Conservation (phyloP, 495 filamentous ascomycete species). For the Lophiostoma macrostomum region DNA sequence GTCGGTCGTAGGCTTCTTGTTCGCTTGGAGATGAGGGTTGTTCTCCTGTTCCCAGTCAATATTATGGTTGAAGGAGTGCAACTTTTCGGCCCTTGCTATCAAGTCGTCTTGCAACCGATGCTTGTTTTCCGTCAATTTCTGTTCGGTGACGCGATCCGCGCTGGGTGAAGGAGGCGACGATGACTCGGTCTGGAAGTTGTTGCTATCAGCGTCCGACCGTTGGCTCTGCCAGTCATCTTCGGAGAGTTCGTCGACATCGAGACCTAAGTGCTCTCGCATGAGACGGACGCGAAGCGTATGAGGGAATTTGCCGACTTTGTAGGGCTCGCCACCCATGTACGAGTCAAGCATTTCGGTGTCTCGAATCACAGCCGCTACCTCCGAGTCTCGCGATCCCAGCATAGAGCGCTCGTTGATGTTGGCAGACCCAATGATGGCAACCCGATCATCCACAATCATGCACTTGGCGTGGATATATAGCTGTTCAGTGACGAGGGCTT, state of each 20-base stretch:
- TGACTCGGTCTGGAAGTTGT: conserved; percentile 43
- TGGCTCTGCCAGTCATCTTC: conserved; percentile 65
- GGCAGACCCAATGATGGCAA: conserved; percentile 92
- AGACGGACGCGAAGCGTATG: conserved; percentile 89
- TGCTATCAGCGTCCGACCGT: conserved; percentile 45
- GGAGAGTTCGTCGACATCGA: conserved; percentile 88
- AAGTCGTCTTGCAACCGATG: conserved; percentile 61
- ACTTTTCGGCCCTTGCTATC: conserved; percentile 56
- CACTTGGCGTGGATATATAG: conserved; percentile 98
- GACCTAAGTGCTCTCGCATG: conserved; percentile 94
- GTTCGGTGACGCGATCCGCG: conserved; percentile 44
- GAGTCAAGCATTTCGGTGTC: conserved; percentile 94
- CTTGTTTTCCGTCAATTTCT: conserved; percentile 54
- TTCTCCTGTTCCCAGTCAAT: conserved; percentile 64
- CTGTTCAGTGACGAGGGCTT: conserved; percentile 87
- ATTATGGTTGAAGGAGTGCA: conserved; percentile 84
- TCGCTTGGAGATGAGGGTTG: conserved; percentile 60
- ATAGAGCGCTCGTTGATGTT: conserved; percentile 99
- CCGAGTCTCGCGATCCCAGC: conserved; percentile 86
- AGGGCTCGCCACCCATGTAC: conserved; percentile 84
- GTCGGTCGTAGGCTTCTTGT: conserved; percentile 60
- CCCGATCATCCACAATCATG: conserved; percentile 93
- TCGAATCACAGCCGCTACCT: conserved; percentile 84
- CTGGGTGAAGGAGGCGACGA: conserved; percentile 39
- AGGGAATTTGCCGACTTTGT: conserved; percentile 85